Evolutionary conservation across 345 rosid species (phyloP).

Genomic region (Orychophragmus violaceus): DNA sequence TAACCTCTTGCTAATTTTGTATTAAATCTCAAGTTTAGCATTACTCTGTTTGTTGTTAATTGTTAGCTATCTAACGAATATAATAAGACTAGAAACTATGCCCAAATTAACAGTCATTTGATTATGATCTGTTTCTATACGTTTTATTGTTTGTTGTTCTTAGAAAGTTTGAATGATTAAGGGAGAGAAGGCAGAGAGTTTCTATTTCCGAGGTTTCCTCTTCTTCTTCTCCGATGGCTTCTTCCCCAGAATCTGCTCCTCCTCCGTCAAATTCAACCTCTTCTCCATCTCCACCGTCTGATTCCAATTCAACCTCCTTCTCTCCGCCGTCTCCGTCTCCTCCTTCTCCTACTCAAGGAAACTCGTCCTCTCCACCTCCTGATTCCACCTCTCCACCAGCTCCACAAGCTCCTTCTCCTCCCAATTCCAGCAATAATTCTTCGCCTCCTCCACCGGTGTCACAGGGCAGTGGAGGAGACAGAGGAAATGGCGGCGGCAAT

Average conservation of each 20-base stretch:
- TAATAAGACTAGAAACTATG: slow-evolving; percentile 5
- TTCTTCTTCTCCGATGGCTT: slow-evolving; percentile 39
- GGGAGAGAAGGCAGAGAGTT: slow-evolving; percentile 22
- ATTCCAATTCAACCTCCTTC: slow-evolving; percentile 15
- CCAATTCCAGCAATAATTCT: slow-evolving; percentile 10
- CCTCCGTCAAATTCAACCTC: slow-evolving; percentile 37
- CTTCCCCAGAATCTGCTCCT: slow-evolving; percentile 44
- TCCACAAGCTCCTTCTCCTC: slow-evolving; percentile 31
- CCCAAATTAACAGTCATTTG: background rate
- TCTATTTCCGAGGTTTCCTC: background rate
- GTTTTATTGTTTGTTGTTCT: background rate
- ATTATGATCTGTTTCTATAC: background rate
- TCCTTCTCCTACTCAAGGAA: slow-evolving; percentile 19
- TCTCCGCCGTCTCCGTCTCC: slow-evolving; percentile 2
- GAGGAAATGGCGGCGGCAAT: background rate
- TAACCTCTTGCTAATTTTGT: slow-evolving; percentile 12
- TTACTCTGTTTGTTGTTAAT: background rate
- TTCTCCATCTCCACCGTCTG: slow-evolving; percentile 37
- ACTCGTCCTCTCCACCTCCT: slow-evolving; percentile 23
- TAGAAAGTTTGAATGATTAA: slow-evolving; percentile 12
- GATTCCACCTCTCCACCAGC: slow-evolving; percentile 23
- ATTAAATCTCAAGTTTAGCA: background rate
- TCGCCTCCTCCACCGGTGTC: slow-evolving; percentile 16
- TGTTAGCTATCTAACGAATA: slow-evolving; percentile 4
- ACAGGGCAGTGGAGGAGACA: background rate